Percentiles rank a stretch among this genome's conserved stretches.
These are phyloP conservation scores for Kuraishia hungarica DNA, from an alignment of 805 yeast genomes.

Conservation along the genomic window DNA sequence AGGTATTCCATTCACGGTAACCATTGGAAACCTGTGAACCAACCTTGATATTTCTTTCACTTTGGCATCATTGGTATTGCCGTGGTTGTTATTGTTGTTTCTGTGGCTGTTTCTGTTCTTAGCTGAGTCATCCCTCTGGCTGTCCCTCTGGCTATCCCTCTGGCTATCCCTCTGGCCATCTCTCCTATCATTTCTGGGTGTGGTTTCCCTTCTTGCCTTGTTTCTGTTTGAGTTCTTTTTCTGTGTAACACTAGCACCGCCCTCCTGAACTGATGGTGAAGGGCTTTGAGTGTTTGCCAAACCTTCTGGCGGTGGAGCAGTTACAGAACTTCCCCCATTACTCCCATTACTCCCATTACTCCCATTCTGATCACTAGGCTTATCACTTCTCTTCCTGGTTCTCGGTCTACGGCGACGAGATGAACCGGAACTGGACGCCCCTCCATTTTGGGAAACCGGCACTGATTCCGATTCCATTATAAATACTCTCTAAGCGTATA, in stretches of 20 bases:
- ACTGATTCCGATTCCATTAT: background rate
- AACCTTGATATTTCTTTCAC: conserved; percentile 4
- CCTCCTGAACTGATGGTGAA: too few relatives aligned
- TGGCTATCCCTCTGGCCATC: too few relatives aligned
- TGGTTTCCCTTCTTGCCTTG: background rate
- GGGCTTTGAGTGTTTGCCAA: too few relatives aligned
- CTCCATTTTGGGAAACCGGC: background rate
- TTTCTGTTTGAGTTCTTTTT: background rate
- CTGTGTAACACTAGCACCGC: background rate
- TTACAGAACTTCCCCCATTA: too few relatives aligned
- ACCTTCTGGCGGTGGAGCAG: background rate
- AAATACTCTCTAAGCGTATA: too few relatives aligned
- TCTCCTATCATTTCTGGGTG: background rate
- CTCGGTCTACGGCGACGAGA: background rate
- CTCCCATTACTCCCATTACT: too few relatives aligned
- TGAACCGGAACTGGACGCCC: background rate
- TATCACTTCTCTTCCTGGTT: background rate
- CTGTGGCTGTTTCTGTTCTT: background rate
- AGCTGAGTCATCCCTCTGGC: too few relatives aligned
- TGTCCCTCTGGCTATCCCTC: too few relatives aligned
- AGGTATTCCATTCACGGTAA: conserved; percentile 23
- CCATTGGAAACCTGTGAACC: conserved; percentile 11
- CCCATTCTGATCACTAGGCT: background rate
- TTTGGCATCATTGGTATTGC: background rate
- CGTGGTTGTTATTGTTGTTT: background rate